Evolutionary conservation across 2,329 filamentous ascomycete species (phyloP).

Genomic region (Talaromyces sp.): DNA sequence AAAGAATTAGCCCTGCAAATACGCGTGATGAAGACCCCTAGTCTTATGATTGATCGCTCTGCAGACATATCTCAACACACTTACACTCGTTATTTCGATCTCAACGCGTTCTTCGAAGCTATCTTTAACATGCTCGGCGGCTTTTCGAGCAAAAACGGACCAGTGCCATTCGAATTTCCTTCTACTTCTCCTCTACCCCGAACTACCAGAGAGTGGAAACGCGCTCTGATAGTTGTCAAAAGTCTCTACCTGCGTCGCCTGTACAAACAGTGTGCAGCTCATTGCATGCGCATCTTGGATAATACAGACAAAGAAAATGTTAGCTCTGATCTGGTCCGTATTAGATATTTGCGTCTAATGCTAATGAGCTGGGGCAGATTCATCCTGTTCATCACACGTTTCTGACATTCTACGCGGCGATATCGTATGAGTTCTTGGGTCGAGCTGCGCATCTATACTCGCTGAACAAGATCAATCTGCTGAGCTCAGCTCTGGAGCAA

Average conservation of each 20-base stretch:
- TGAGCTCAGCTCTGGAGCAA: constrained; percentile 44
- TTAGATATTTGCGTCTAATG: neutral
- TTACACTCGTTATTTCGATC: too few relatives aligned
- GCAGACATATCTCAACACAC: too few relatives aligned
- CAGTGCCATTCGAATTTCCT: constrained; percentile 23
- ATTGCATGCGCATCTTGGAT: constrained; percentile 34
- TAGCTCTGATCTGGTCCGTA: constrained; percentile 6
- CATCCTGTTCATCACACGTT: constrained; percentile 41
- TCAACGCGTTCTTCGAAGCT: neutral
- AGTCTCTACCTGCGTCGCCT: constrained; percentile 39
- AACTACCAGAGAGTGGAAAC: constrained; percentile 37
- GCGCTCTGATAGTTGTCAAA: constrained; percentile 38
- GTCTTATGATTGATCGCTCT: too few relatives aligned
- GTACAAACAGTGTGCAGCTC: constrained; percentile 45
- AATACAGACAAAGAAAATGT: constrained; percentile 29
- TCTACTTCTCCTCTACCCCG: constrained; percentile 15
- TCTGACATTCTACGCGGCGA: constrained; percentile 51
- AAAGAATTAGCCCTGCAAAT: too few relatives aligned
- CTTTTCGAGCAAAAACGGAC: constrained; percentile 23
- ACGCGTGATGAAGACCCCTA: too few relatives aligned
- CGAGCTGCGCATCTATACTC: constrained; percentile 52
- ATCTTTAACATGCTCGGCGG: constrained; percentile 16
- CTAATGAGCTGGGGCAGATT: constrained; percentile 28
- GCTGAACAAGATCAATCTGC: constrained; percentile 44
- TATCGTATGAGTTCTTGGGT: constrained; percentile 52